Base-by-base conservation (phyloP, 139 green algal genomes). In the Diplosphaera chodatii region DNA sequence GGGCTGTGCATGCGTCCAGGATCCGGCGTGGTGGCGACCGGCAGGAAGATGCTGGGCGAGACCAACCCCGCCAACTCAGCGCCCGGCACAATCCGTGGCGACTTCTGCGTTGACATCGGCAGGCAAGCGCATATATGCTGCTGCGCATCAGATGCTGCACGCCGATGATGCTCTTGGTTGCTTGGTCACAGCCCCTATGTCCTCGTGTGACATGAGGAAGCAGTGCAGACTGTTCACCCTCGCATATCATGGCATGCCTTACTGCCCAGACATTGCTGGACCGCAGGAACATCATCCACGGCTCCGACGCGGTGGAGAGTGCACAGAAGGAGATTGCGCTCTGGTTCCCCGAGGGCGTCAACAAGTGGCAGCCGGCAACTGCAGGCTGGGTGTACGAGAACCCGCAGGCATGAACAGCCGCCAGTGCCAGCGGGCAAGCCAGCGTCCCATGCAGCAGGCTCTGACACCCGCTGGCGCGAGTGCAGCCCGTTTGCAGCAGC, bases 231-330 rank as follows among this genome's bases (percentile, higher is more conserved):
- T n/a, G n/a, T n/a, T n/a, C n/a, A n/a, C n/a, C n/a, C n/a, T n/a
- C n/a, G n/a, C n/a, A n/a, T n/a, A n/a, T n/a, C n/a, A n/a, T n/a
- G n/a, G n/a, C n/a, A n/a, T n/a, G n/a, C n/a, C n/a, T n/a, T n/a
- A n/a, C n/a, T n/a, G n/a, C n/a, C n/a, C n/a, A n/a, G n/a, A n/a
- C n/a, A n/a, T 29, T 63, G 6, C 37, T 37, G 4, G 21, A 73
- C 88, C 84, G 90, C 62, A 88, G 94, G 75, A 98, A 98, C 78
- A 80, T 98, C 33, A 96, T 98, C 80, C 91, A 96, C 77, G 91
- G 90, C 75, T 93, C 82, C 29, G 95, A 99, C 85, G 73, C 73
- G 29, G 91, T 97, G 40, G 95, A 99, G 78, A 96, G 83, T 76
- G 95, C 89, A 41, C 72, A 97, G 77, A 89, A 92, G 66, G 95